Conservation (phyloP, 2,329 filamentous ascomycete species). For the Diplodia sapinea region DNA sequence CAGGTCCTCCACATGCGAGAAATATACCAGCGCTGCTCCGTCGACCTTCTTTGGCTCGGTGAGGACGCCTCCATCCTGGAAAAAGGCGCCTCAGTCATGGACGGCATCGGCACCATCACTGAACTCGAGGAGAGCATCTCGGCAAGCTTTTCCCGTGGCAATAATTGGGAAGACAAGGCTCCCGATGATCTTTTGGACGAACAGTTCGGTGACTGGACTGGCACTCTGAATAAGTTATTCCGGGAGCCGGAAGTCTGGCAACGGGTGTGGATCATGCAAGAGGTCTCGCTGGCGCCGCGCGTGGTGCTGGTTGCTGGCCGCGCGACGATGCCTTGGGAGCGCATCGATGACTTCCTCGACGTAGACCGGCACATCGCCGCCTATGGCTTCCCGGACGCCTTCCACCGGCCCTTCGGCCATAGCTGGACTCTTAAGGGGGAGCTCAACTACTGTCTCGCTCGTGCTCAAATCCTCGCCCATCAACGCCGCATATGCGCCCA, state of each 20-base stretch:
- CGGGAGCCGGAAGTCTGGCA: background rate
- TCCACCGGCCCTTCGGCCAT: constrained; percentile 3
- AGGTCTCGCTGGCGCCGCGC: constrained; percentile 12
- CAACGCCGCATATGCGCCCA: background rate
- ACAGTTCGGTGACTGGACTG: too few relatives aligned
- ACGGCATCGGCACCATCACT: constrained; percentile 34
- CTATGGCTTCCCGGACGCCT: constrained; percentile 9
- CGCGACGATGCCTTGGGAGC: constrained; percentile 15
- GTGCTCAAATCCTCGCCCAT: constrained; percentile 9
- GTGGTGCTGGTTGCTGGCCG: constrained; percentile 2
- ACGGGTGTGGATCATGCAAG: constrained; percentile 28
- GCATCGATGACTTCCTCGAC: constrained; percentile 11
- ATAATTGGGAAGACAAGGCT: too few relatives aligned
- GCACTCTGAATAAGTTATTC: background rate
- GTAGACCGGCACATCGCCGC: constrained; percentile 12
- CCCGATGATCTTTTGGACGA: background rate
- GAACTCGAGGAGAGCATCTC: constrained; percentile 17
- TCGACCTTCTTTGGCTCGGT: constrained; percentile 31
- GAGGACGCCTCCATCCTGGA: constrained; percentile 30
- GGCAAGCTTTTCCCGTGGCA: background rate
- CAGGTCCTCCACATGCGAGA: constrained; percentile 32
- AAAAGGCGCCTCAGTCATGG: constrained; percentile 32
- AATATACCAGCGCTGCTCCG: constrained; percentile 27
- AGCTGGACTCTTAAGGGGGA: background rate
- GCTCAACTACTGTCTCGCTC: background rate